Evolutionary conservation across 176 grass and related monocot genomes (phyloP).

Genomic region (Cenchrus purpureus): DNA sequence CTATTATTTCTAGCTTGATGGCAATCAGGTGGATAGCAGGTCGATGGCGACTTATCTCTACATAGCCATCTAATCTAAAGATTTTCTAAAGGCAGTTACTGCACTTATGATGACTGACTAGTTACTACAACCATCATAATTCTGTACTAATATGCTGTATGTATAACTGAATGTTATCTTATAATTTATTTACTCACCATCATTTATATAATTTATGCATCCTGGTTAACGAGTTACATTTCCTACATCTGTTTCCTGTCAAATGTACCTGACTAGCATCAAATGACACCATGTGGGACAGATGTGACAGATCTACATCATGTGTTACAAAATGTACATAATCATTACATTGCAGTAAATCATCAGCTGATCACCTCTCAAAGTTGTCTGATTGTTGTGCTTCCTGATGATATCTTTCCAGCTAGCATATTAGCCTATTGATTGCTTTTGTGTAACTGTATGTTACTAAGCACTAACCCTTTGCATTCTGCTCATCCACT

Average conservation of each 20-base stretch:
- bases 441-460: constrained; percentile 20
- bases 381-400: neutral
- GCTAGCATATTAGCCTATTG: constrained; percentile 15
- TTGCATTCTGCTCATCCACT: constrained; percentile 33
- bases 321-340: constrained; percentile 8
- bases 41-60: neutral
- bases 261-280: constrained; percentile 4
- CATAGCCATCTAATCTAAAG: neutral
- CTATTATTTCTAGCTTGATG: constrained; percentile 28
- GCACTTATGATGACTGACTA: constrained; percentile 6
- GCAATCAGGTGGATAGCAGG: neutral
- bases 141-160: constrained; percentile 8
- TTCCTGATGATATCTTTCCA: constrained; percentile 25
- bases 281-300: neutral
- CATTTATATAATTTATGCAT: constrained; percentile 19
- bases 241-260: constrained; percentile 11
- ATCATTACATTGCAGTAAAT: constrained; percentile 14
- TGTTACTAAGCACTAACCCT: constrained; percentile 2
- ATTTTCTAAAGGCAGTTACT: constrained; percentile 6
- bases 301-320: neutral
- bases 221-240: neutral
- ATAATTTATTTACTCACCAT: constrained; percentile 32
- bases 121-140: constrained; percentile 9
- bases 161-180: neutral
- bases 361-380: neutral